These are phyloP conservation scores for Thyridium curvatum DNA, from an alignment of 2,329 filamentous ascomycete genomes.

Conservation along the genomic window DNA sequence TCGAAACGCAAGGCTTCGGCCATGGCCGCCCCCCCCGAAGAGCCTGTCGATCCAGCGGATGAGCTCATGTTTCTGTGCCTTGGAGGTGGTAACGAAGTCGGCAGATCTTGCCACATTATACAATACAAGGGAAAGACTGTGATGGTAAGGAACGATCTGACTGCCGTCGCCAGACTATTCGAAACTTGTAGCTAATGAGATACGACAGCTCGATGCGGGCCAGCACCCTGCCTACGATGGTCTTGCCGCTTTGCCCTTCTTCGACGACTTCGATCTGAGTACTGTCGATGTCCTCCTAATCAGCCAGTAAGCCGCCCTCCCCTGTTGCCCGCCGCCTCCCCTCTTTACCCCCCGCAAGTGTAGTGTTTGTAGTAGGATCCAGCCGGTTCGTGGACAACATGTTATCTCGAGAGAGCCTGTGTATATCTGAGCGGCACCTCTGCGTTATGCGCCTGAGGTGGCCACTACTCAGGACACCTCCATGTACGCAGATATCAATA, in stretches of 20 bases:
- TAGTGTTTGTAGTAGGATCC: slow-evolving; percentile 6
- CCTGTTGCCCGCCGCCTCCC: slow-evolving; percentile 3
- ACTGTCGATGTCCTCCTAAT: slow-evolving; percentile 96
- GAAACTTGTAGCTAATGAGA: slow-evolving; percentile 1
- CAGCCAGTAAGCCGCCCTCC: slow-evolving; percentile 78
- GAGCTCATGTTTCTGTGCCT: slow-evolving; percentile 92
- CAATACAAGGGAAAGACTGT: slow-evolving; percentile 99
- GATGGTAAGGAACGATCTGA: slow-evolving; percentile 59
- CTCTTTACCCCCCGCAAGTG: slow-evolving; percentile 5
- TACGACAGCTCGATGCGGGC: slow-evolving; percentile 78
- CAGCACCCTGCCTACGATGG: slow-evolving; percentile 97
- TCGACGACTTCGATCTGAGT: slow-evolving; percentile 96
- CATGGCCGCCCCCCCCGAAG: slow-evolving; percentile 65
- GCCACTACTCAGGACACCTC: neutral
- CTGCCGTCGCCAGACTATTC: too few species aligned
- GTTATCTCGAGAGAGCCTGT: too few species aligned
- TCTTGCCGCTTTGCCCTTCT: slow-evolving; percentile 88
- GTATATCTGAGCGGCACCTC: slow-evolving; percentile 4
- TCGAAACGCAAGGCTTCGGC: slow-evolving; percentile 83
- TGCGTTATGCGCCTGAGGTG: slow-evolving; percentile 10
- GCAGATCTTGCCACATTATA: slow-evolving; percentile 93
- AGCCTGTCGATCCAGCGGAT: slow-evolving; percentile 87
- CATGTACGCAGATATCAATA: slow-evolving; percentile 20
- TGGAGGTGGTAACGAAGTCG: slow-evolving; percentile 94
- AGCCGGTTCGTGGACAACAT: slow-evolving; percentile 2